phyloP scores from a whole-genome alignment of 2,329 filamentous ascomycete species.

The Pseudogymnoascus pannorum region DNA sequence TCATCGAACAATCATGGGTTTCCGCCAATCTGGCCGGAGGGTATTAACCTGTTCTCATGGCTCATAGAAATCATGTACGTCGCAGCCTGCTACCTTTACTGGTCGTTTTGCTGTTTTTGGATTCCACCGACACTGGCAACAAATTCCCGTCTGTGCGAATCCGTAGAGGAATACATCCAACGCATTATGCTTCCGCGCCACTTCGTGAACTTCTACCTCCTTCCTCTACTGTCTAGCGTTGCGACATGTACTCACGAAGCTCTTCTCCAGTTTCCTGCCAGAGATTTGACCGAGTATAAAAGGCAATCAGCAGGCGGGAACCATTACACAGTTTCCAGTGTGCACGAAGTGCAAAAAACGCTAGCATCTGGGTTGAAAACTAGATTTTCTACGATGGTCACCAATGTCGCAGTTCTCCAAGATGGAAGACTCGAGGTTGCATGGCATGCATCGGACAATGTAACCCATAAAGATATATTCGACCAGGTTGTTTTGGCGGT shows the following conservation, averaged over 20 bases:
- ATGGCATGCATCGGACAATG: slow-evolving; percentile 26
- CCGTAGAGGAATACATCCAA: slow-evolving; percentile 41
- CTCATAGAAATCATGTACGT: slow-evolving; percentile 39
- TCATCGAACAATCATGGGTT: slow-evolving; percentile 46
- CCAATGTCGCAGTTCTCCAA: slow-evolving; percentile 27
- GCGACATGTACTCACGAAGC: slow-evolving; percentile 46
- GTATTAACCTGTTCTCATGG: slow-evolving; percentile 32
- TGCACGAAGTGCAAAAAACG: slow-evolving; percentile 41
- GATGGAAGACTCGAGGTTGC: slow-evolving; percentile 27
- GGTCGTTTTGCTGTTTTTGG: slow-evolving; percentile 44
- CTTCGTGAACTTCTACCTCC: slow-evolving; percentile 42
- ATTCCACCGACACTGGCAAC: slow-evolving; percentile 30
- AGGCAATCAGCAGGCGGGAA: slow-evolving; percentile 38
- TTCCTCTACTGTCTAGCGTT: slow-evolving; percentile 48
- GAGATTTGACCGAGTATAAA: slow-evolving; percentile 46
- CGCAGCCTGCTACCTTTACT: slow-evolving; percentile 45
- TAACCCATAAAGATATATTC: slow-evolving; percentile 33
- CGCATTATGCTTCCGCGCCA: slow-evolving; percentile 42
- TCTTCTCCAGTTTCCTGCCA: slow-evolving; percentile 45
- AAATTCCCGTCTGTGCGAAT: slow-evolving; percentile 30
- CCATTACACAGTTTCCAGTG: slow-evolving; percentile 45
- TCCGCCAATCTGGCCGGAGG: slow-evolving; percentile 36
- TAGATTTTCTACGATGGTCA: slow-evolving; percentile 35
- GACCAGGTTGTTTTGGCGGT: slow-evolving; percentile 48
- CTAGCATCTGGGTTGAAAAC: slow-evolving; percentile 36